Conservation (phyloP, 768 basidiomycete species). For the Mrakia blollopis region DNA sequence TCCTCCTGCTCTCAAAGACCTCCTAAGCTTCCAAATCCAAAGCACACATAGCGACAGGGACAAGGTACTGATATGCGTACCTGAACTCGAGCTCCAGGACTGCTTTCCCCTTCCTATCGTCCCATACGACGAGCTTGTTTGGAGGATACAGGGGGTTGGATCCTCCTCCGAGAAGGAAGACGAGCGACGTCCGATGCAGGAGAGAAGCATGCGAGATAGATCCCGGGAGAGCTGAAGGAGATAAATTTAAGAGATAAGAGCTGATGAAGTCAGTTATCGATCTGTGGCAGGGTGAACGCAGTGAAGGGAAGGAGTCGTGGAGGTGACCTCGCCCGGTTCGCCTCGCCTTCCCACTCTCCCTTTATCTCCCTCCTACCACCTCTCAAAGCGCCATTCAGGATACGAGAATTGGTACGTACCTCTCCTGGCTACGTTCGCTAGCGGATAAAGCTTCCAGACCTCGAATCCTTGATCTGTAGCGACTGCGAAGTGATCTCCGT, state of each 20-base stretch:
- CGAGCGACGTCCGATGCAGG: conserved; percentile 39
- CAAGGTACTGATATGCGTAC: background rate
- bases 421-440: conserved; percentile 37
- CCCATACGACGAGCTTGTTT: conserved; percentile 44
- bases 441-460: conserved; percentile 39
- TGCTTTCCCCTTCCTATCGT: conserved; percentile 36
- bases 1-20: background rate
- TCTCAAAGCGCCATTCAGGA: background rate
- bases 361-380: background rate
- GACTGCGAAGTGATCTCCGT: conserved; percentile 39
- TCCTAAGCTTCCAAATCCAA: background rate
- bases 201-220: conserved; percentile 38
- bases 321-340: background rate
- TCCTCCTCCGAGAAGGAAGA: conserved; percentile 45
- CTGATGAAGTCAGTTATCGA: background rate
- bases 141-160: conserved; percentile 43
- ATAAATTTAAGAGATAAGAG: background rate
- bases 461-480: conserved; percentile 42
- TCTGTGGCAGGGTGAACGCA: background rate
- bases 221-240: conserved; percentile 40
- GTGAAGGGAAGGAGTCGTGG: background rate
- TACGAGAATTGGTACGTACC: conserved; percentile 32
- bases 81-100: conserved; percentile 31
- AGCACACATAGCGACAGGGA: background rate
- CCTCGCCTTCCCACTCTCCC: background rate